Percentiles rank a stretch among this genome's conserved stretches.
These are phyloP conservation scores for Nectriaceae sp. DNA, from an alignment of 2,329 filamentous ascomycete genomes.

Conservation along the genomic window DNA sequence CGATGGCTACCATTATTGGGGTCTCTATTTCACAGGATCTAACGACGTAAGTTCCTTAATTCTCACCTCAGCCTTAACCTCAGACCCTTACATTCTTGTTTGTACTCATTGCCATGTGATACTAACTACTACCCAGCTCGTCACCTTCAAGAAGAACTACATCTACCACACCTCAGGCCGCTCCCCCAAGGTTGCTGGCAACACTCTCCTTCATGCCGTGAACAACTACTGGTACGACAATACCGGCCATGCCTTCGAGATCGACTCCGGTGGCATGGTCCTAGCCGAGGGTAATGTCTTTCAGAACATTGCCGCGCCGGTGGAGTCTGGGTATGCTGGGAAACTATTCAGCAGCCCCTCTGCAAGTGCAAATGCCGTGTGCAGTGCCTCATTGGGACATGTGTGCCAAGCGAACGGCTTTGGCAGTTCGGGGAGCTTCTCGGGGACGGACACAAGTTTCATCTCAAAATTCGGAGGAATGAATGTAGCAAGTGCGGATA, in stretches of 20 bases:
- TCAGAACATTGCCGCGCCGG: constrained; percentile 50
- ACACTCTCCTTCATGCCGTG: constrained; percentile 58
- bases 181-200: constrained; percentile 58
- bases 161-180: constrained; percentile 60
- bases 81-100: no score
- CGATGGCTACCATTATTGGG: constrained; percentile 62
- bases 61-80: no score
- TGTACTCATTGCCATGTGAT: no score
- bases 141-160: constrained; percentile 64
- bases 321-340: constrained; percentile 37
- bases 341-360: constrained; percentile 35
- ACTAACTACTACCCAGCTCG: constrained; percentile 28
- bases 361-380: constrained; percentile 39
- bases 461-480: constrained; percentile 53
- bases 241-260: constrained; percentile 59
- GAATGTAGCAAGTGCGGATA: constrained; percentile 48
- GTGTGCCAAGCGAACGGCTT: constrained; percentile 53
- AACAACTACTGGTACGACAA: constrained; percentile 64
- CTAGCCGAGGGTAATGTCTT: constrained; percentile 61
- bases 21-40: constrained; percentile 57
- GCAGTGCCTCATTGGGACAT: constrained; percentile 48
- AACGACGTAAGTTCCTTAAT: constrained; percentile 45
- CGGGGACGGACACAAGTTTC: constrained; percentile 47
- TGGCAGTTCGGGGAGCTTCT: constrained; percentile 41
- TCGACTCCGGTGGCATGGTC: constrained; percentile 44